These are phyloP conservation scores for Spathaspora hagerdaliae DNA, from an alignment of 805 yeast genomes.

Conservation along the genomic window DNA sequence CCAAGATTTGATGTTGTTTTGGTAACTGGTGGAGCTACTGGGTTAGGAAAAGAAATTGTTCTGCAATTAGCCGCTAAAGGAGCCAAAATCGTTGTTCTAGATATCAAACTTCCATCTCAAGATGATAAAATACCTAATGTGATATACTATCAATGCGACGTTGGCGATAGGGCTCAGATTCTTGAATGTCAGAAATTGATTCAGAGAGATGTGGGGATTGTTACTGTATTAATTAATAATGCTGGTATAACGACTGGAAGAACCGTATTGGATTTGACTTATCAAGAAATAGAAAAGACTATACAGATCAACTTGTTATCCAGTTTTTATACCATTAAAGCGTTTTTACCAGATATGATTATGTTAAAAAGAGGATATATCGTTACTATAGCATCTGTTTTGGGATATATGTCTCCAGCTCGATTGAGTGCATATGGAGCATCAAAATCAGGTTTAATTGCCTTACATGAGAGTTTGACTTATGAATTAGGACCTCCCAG, in stretches of 20 bases:
- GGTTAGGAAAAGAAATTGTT: constrained; percentile 70
- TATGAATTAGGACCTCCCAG: constrained; percentile 60
- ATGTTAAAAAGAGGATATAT: constrained; percentile 61
- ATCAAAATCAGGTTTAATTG: constrained; percentile 80
- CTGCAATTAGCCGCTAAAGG: constrained; percentile 37
- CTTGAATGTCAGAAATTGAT: constrained; percentile 37
- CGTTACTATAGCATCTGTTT: constrained; percentile 76
- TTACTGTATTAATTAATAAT: constrained; percentile 74
- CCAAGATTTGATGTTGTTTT: constrained; percentile 58
- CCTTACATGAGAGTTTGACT: constrained; percentile 77
- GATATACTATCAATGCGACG: constrained; percentile 65
- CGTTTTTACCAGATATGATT: constrained; percentile 73
- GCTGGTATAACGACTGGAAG: constrained; percentile 74
- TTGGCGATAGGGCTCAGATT: constrained; percentile 50
- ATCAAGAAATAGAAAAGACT: constrained; percentile 57
- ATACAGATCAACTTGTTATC: constrained; percentile 69
- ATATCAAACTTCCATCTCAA: constrained; percentile 42
- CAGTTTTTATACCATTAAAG: constrained; percentile 63
- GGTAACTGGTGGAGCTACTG: constrained; percentile 82
- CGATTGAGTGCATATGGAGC: constrained; percentile 83
- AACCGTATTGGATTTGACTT: constrained; percentile 48
- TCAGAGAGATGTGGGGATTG: constrained; percentile 47
- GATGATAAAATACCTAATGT: constrained; percentile 38
- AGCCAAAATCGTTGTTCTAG: constrained; percentile 63
- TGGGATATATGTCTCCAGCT: constrained; percentile 85